Evolutionary conservation across 2,329 filamentous ascomycete species (phyloP).

Genomic region (Dendryphion nanum): DNA sequence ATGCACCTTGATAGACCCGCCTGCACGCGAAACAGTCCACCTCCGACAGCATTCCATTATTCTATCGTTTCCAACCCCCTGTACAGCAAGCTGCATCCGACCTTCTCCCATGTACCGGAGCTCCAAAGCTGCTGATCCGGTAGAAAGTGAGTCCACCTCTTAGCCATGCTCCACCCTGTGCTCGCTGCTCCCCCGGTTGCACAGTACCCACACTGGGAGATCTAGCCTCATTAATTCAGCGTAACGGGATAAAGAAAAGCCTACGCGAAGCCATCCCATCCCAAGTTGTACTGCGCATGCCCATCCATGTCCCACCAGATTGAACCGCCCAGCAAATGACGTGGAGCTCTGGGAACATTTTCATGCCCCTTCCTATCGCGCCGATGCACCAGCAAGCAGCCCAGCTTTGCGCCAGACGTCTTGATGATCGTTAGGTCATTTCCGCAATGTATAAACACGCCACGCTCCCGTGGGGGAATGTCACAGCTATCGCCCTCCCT

Average conservation of each 20-base stretch:
- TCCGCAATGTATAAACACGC: conserved; percentile 39
- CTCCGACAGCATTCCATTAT: conserved; percentile 1
- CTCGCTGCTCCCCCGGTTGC: conserved; percentile 9
- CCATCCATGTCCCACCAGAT: conserved; percentile 23
- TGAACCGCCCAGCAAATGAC: conserved; percentile 40
- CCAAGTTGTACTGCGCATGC: conserved; percentile 28
- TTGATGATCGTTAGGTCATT: conserved; percentile 25
- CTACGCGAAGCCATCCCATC: conserved; percentile 29
- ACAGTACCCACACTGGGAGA: conserved; percentile 21
- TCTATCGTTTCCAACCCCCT: conserved; percentile 18
- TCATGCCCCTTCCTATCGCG: conserved; percentile 35
- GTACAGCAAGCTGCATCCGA: conserved; percentile 8
- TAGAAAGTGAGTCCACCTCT: conserved; percentile 23
- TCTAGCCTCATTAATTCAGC: conserved; percentile 33
- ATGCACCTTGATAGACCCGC: conserved; percentile 26
- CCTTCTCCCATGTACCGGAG: conserved; percentile 21
- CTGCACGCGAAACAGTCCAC: conserved; percentile 13
- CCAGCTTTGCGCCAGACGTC: conserved; percentile 25
- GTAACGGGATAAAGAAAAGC: conserved; percentile 37
- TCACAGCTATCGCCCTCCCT: conserved; percentile 25
- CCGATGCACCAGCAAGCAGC: conserved; percentile 35
- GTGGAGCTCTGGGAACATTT: conserved; percentile 29
- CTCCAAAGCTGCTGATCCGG: conserved; percentile 28
- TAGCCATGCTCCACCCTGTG: conserved; percentile 8
- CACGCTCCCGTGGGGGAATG: conserved; percentile 38